These are phyloP conservation scores for Solanum dulcamara DNA, from an alignment of 257 asterid genomes.

Conservation along the genomic window DNA sequence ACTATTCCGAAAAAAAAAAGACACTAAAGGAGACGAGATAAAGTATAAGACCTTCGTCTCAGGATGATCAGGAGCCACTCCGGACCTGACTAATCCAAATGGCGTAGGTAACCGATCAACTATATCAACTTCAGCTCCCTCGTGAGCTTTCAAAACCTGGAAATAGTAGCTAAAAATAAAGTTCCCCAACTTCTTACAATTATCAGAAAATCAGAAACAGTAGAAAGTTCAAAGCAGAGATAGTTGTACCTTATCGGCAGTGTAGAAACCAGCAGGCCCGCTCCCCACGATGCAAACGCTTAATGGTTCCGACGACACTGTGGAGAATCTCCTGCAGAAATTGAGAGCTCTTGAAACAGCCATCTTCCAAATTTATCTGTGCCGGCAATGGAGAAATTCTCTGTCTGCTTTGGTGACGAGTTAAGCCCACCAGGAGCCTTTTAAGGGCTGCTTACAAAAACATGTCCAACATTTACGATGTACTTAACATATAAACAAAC, in stretches of 20 bases:
- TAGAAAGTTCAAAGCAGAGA: neutral
- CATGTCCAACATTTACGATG: neutral
- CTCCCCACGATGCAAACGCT: conserved; percentile 80
- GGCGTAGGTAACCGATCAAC: conserved; percentile 92
- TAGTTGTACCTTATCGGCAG: conserved; percentile 63
- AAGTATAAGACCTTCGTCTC: conserved; percentile 64
- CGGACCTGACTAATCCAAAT: conserved; percentile 87
- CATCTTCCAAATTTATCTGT: conserved; percentile 12
- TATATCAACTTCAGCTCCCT: conserved; percentile 67
- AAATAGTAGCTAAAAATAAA: neutral
- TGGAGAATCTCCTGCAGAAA: conserved; percentile 36
- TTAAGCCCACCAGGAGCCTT: neutral
- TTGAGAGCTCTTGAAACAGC: conserved; percentile 8
- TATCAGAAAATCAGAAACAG: neutral
- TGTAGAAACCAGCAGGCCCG: conserved; percentile 96
- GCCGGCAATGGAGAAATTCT: neutral
- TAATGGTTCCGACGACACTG: conserved; percentile 32
- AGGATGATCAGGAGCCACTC: conserved; percentile 97
- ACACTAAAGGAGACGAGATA: neutral
- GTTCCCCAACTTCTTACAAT: neutral
- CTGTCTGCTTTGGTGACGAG: neutral
- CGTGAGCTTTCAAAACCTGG: conserved; percentile 69
- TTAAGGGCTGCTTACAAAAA: neutral
- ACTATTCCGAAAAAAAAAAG: neutral
- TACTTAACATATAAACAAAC: neutral